Base-by-base conservation (phyloP, 208 protist species). In the Acanthamoeba culbertsoni region DNA sequence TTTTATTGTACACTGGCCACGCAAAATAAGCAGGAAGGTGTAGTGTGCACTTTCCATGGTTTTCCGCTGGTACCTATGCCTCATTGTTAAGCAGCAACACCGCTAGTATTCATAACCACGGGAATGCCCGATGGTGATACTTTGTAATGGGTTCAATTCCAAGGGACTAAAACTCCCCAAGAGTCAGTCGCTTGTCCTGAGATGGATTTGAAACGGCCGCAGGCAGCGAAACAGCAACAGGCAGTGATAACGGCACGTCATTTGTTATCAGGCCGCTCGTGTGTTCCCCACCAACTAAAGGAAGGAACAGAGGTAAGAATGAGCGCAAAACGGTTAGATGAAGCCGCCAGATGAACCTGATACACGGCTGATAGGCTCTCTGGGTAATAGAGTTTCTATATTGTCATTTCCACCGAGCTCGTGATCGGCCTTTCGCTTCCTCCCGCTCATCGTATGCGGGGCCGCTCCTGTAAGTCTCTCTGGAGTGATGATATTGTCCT, bases 401-500 rank as follows among this genome's bases (percentile, higher is more conserved):
- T 18, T 55, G 8, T 8, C 48, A 55, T 55, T 23, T 23, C 12
- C 53, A 62, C 28, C 68, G 6, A 37, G 2, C 33, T 77, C 68
- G 26, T 55, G 26, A 1, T 55, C 14, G 23, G 71, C 10, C 71
- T 82, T 82, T 26, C 71, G 71, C 71, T 82, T 82, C 71, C 23
- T 51, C 28, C 71, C 71, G 71, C 42, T n/a, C n/a, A n/a, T n/a
- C n/a, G n/a, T n/a, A n/a, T n/a, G n/a, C n/a, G n/a, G 42, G 7
- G 43, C 71, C 35, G 46, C 71, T 12, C 53, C 42, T 2, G 37
- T 82, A 0, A 82, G 71, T 37, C 71, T 37, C 71, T 82, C 42
- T n/a, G 42, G 71, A 20, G 71, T 82, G 71, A 82, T 82, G 71
- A 82, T 82, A 43, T 82, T 82, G 10, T 82, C 71, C 43, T 82